Base-by-base conservation (phyloP, 305 asterid genomes). In the Fraxinus floribunda region DNA sequence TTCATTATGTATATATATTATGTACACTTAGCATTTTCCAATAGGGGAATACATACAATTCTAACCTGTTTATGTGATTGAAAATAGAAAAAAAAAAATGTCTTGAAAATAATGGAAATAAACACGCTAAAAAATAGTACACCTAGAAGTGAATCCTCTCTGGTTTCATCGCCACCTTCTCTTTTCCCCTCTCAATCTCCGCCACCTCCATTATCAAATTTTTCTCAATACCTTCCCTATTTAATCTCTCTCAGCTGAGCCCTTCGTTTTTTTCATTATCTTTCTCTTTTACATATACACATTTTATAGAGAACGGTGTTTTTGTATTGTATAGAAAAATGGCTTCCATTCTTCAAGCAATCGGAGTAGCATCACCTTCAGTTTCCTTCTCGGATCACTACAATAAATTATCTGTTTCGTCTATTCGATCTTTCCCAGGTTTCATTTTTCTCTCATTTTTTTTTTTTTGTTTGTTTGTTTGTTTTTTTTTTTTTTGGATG, bases 301-400 rank as follows among this genome's bases (percentile, higher is more conserved):
- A 66, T 66, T 66, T 11, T 4, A 26, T 11, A 66, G 74, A 66
- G 36, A 29, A 66, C 18, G 36, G 74, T 24, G n/a, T 62, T 60
- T 20, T 62, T 62, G 74, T 66, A 24, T 66, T 26, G 35, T 66
- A 66, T 29, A 49, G 20, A 49, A 16, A 49, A 66, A 91, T 91
- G 95, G 93, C 91, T 64, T 85, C 87, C 70, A 86, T 86, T 81
- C 81, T 89, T 85, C 93, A 85, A 44, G 84, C 92, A 10, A 76
- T 86, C 70, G 90, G 92, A 74, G 89, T 87, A 57, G 86, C 91
- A 30, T 86, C 91, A 73, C 80, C 85, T 0, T 87, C 91, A n/a
- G 84, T 84, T 44, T 18, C 81, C 78, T 68, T 76, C 62, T 80
- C 88, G 18, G 92, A 91, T 83, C 92, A 86, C 80, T 85, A 90